Percentiles rank a stretch among this genome's conserved stretches.
phyloP scores from a whole-genome alignment of 148 eudicot species.

The Vaccinium vitisidaea region DNA sequence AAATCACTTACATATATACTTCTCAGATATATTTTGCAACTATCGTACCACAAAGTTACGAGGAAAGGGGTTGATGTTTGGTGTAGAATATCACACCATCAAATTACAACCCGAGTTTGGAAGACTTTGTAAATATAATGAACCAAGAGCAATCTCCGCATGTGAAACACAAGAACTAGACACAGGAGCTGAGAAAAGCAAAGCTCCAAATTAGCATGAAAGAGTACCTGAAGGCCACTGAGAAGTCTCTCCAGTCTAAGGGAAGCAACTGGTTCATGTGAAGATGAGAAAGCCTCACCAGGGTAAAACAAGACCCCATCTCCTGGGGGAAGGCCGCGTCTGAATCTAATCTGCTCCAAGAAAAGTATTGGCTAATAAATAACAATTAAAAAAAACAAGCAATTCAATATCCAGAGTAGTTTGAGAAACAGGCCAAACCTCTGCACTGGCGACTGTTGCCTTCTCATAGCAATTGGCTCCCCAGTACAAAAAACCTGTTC shows the following conservation, averaged over 20 bases:
- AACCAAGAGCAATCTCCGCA: slow-evolving; percentile 1
- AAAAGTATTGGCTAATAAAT: background rate
- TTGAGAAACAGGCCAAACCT: slow-evolving; percentile 40
- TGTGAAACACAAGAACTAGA: background rate
- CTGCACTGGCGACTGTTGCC: slow-evolving; percentile 88
- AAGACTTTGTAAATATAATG: background rate
- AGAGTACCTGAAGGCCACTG: slow-evolving; percentile 93
- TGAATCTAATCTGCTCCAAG: slow-evolving; percentile 65
- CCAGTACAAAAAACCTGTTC: slow-evolving; percentile 98
- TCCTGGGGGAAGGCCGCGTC: slow-evolving; percentile 98
- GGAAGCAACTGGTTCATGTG: slow-evolving; percentile 90
- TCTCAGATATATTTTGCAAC: background rate
- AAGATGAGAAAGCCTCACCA: slow-evolving; percentile 90
- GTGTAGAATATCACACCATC: background rate
- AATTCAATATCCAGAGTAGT: background rate
- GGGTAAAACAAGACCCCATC: slow-evolving; percentile 98
- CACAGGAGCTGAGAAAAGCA: background rate
- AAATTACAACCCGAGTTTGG: background rate
- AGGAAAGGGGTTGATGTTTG: background rate
- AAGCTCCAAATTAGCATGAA: background rate
- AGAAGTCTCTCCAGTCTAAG: slow-evolving; percentile 86
- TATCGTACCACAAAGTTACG: background rate
- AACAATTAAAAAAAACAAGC: background rate
- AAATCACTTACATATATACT: background rate
- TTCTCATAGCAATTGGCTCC: slow-evolving; percentile 99